Evolutionary conservation across 805 yeast genomes (phyloP).

Genomic region (Candida sanyiensis): DNA sequence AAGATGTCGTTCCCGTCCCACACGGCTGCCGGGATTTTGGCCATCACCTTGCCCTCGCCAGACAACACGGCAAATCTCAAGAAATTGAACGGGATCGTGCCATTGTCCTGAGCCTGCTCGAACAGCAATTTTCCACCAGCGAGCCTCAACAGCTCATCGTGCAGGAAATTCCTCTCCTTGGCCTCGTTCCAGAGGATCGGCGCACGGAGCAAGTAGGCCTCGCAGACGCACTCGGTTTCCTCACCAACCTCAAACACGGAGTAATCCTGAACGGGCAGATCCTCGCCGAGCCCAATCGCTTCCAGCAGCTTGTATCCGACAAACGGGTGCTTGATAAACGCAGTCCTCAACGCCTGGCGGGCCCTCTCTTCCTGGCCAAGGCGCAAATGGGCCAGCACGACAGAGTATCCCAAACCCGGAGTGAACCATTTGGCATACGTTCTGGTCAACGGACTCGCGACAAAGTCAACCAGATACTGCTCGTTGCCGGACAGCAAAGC

Average conservation of each 20-base stretch:
- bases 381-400: slow-evolving; percentile 54
- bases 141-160: slow-evolving; percentile 32
- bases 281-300: slow-evolving; percentile 33
- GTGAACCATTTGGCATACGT: slow-evolving; percentile 65
- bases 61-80: slow-evolving; percentile 64
- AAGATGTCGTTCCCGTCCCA: slow-evolving; percentile 58
- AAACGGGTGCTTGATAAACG: slow-evolving; percentile 53
- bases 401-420: slow-evolving; percentile 64
- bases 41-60: slow-evolving; percentile 67
- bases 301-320: slow-evolving; percentile 47
- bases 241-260: slow-evolving; percentile 24
- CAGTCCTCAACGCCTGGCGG: slow-evolving; percentile 37
- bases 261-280: slow-evolving; percentile 27
- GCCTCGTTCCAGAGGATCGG: slow-evolving; percentile 48
- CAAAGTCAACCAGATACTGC: slow-evolving; percentile 53
- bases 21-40: slow-evolving; percentile 53
- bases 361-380: slow-evolving; percentile 42
- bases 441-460: slow-evolving; percentile 48
- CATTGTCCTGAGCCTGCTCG: slow-evolving; percentile 18
- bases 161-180: slow-evolving; percentile 42
- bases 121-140: slow-evolving; percentile 14
- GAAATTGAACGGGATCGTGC: slow-evolving; percentile 54
- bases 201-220: slow-evolving; percentile 56
- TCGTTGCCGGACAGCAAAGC: slow-evolving; percentile 62
- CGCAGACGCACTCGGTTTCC: slow-evolving; percentile 37